Base-by-base conservation (phyloP, 1,284 basidiomycete species). In the Sanguinoderma infundibulare region DNA sequence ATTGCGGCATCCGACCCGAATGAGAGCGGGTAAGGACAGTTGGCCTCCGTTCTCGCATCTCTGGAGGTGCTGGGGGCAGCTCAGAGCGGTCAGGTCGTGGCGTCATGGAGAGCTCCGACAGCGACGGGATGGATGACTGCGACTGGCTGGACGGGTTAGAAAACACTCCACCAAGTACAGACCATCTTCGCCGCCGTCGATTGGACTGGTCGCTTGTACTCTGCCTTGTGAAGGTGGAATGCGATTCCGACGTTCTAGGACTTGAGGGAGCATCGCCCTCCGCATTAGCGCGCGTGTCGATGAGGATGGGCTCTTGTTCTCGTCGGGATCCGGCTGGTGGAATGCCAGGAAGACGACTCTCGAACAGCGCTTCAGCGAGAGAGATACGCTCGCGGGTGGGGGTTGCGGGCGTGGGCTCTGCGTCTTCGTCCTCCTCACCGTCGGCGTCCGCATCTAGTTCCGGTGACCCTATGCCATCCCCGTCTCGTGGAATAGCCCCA, bases 281-380 rank as follows among this genome's bases (percentile, higher is more conserved):
- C 5, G 73, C 71, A 3, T 69, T 67, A 14, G 24, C 72, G 59
- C 24, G 67, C 63, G 14, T 78, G 68, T 78, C 74, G 20, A 92
- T 75, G 20, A 92, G 67, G 47, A 92, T 89, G 17, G 90, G 84
- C 46, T 89, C 82, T 69, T 92, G 91, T 15, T 84, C 78, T 59
- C 76, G 84, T 55, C 78, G 77, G 22, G 86, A 83, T n/a, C 91
- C 91, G 39, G 79, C 77, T 10, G 91, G 91, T 14, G 91, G 89
- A 9, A 91, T 71, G 51, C 88, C 82, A 7, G 92, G 90, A 53
- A 91, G 73, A 47, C 91, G 85, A 68, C 91, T 94, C 75, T 94
- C 91, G 60, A 90, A 71, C 20, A 94, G 76, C 20, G 87, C 87
- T 65, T 94, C 86, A 0, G 82, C 86, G 44, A 94, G 81, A 38